Evolutionary conservation across 306 rosid genomes (phyloP), one percentile per base, ranked within the genome.

Genomic region (Fragaria iinumae): DNA sequence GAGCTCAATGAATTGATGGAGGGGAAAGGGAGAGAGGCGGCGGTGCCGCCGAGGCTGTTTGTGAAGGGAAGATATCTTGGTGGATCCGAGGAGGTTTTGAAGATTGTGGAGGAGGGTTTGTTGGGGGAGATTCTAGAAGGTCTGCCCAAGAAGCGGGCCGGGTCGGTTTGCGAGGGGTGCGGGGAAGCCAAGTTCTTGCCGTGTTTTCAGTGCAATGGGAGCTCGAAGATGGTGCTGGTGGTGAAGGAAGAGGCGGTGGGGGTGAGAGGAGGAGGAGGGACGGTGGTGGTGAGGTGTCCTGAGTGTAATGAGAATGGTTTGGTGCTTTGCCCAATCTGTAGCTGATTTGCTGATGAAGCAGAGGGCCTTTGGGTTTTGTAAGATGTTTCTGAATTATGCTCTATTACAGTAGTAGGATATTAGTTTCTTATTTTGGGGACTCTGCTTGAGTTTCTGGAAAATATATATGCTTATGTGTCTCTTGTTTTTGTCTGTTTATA

Each of bases 281-380:
- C 59, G 1, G 62, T 81, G 50, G 88, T 90, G 32, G 84, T 84
- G 21, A 90, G 83, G 73, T 94, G 98, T 62, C 75, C 79, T 10
- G 85, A 86, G 65, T 94, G 98, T 78, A 91, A 94, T 80, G 98
- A 94, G 56, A 94, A 91, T 86, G 98, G 97, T 44, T 82, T 94
- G 78, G 93, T 91, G 5, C 68, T 90, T 29, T 94, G 98, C 81
- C 97, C 97, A 5, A 71, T 93, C 43, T 91, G 98, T 77, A 80
- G 89, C 83, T 92, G 85, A 52, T 67, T 62, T 55, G 41, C 71
- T 71, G n/a, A 32, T 48, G 50, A 50, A 6, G 56, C 32, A 14
- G 11, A 43, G 16, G 32, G 29, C 44, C 6, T 36, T 69, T 75
- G 77, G 45, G 66, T 23, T 71, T 73, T 73, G 44, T 41, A 72